A percentile compares a stretch with the other conserved stretches of the same genome.
phyloP scores from a whole-genome alignment of 23 red algal species.

The Agarophyton chilense region DNA sequence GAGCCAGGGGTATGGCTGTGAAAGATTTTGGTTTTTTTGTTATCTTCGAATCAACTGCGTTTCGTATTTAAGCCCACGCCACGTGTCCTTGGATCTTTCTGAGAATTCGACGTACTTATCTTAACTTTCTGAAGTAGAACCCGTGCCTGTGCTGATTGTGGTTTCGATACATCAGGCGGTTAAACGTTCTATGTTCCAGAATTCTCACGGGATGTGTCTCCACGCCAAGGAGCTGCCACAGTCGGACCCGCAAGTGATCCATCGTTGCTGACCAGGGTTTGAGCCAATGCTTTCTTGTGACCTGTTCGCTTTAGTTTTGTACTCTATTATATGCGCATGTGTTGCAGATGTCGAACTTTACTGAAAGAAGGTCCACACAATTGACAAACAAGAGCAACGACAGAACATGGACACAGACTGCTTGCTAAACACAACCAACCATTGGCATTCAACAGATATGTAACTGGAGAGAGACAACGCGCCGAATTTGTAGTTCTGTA shows the following conservation, averaged over 20 bases:
- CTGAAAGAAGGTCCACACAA: no score
- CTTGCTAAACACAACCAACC: no score
- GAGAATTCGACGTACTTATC: slow-evolving; percentile 54
- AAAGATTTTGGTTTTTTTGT: background rate
- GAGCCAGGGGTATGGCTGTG: background rate
- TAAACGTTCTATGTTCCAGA: slow-evolving; percentile 42
- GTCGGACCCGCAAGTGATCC: background rate
- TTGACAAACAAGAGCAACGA: no score
- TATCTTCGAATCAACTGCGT: background rate
- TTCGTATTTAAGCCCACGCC: slow-evolving; percentile 24
- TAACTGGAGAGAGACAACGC: no score
- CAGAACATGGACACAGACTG: no score
- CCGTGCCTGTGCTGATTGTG: slow-evolving; percentile 50
- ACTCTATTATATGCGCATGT: no score
- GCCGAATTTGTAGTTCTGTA: background rate
- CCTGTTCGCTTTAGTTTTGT: no score
- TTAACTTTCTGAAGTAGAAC: slow-evolving; percentile 46
- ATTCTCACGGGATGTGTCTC: slow-evolving; percentile 2
- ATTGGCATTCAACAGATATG: background rate
- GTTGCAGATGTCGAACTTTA: no score
- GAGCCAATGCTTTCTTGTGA: no score
- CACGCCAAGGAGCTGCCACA: background rate
- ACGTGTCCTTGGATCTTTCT: background rate
- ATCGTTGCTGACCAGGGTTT: no score
- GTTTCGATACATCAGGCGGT: slow-evolving; percentile 56